Base-by-base conservation (phyloP, 2,329 filamentous ascomycete genomes). In the Neodidymelliopsis sp. region DNA sequence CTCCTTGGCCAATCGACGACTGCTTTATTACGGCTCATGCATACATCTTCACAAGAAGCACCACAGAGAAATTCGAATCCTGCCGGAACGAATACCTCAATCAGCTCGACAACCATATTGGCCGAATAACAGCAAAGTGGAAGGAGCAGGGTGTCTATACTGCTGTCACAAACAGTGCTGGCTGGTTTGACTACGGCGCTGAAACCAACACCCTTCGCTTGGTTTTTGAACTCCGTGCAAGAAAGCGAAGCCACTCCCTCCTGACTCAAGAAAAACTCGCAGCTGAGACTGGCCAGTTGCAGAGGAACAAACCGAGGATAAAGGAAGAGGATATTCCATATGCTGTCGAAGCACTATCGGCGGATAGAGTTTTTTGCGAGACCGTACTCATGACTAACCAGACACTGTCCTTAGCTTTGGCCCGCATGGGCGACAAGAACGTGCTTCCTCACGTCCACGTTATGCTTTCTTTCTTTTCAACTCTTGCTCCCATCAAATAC, bases 1-100 rank as follows among this genome's bases (percentile, higher is more conserved):
- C 12, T 6, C 10, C 63, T 8, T 56, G 75, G 4, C 62, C 76
- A 2, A 73, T 84, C 1, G 87, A 91, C 53, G 75, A 80, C 0
- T 76, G 77, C 0, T 89, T 86, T 48, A 83, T 90, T 11, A 83
- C 81, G 4, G 76, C 81, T 0, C 86, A 90, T 52, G 87, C 81
- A 0, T 78, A 87, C 6, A 71, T 90, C 0, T 90, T 90, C 38
- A 82, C 79, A 0, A 75, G 76, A 1, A 77, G 78, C 18, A 67
- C 74, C 1, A 58, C 71, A 2, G 77, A 83, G 0, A 75, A 74
- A 4, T 81, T 86, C 16, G 63, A 77, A 0, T 36, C 67, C 0
- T 75, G 79, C 0, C 73, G 75, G 12, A 52, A 70, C 0, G 76
- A 81, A 1, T 89, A 88, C 30, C 60, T 84, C 0, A 60, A 61